These are phyloP conservation scores for Mimosa pudica DNA, from an alignment of 306 rosid species.

Conservation along the genomic window DNA sequence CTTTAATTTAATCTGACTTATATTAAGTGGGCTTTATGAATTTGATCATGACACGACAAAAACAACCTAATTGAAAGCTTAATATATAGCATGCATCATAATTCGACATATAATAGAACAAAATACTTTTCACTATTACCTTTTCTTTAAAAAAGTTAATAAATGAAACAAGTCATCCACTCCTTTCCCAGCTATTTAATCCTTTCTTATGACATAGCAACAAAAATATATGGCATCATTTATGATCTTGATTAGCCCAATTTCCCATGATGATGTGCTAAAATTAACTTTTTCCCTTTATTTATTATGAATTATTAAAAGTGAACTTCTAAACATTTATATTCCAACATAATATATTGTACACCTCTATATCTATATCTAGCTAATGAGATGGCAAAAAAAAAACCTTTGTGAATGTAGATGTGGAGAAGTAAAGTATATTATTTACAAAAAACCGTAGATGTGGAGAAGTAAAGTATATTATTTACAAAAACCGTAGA, in stretches of 20 bases:
- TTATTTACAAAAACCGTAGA: too few relatives aligned
- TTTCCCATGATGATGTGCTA: neutral
- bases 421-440: too few relatives aligned
- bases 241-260: neutral
- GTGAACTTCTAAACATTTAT: neutral
- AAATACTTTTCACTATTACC: too few relatives aligned
- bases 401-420: too few relatives aligned
- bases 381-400: too few relatives aligned
- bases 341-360: too few relatives aligned
- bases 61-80: slow-evolving; percentile 10
- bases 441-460: too few relatives aligned
- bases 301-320: neutral
- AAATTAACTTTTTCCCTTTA: neutral
- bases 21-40: slow-evolving; percentile 28
- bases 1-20: slow-evolving; percentile 11
- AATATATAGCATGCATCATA: neutral
- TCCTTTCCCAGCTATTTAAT: slow-evolving; percentile 6
- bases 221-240: neutral
- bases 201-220: slow-evolving; percentile 5
- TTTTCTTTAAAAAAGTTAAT: neutral
- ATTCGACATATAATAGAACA: neutral
- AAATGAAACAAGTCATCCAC: slow-evolving; percentile 23
- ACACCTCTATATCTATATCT: too few relatives aligned
- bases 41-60: slow-evolving; percentile 9
- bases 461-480: too few relatives aligned